Evolutionary conservation across 306 rosid species (phyloP).

Genomic region (Vicia sativa): DNA sequence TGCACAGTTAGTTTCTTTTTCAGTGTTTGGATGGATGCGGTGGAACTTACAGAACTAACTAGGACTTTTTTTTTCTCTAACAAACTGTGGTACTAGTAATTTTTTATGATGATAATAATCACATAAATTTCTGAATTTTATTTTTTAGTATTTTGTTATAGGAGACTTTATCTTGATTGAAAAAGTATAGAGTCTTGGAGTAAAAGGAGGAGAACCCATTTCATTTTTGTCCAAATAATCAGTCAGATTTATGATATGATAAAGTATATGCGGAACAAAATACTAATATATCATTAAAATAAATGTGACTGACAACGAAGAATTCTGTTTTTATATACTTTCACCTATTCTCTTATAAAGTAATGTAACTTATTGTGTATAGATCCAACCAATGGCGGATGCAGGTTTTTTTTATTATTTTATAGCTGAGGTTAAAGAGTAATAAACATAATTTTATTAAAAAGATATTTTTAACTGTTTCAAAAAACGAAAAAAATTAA

Average conservation of each 20-base stretch:
- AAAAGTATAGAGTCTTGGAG: slow-evolving; percentile 49
- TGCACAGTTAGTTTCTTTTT: slow-evolving; percentile 1
- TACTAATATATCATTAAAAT: slow-evolving; percentile 17
- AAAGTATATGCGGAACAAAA: slow-evolving; percentile 35
- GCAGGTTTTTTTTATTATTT: no score
- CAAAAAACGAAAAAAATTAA: no score
- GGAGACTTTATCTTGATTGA: slow-evolving; percentile 42
- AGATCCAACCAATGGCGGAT: no score
- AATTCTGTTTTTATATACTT: neutral
- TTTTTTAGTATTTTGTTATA: slow-evolving; percentile 27
- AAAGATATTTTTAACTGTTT: no score
- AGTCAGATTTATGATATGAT: slow-evolving; percentile 47
- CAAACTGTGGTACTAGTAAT: neutral
- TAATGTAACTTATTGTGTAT: neutral
- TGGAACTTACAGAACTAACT: slow-evolving; percentile 8
- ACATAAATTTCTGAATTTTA: slow-evolving; percentile 24
- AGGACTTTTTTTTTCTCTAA: neutral
- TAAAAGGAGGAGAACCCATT: slow-evolving; percentile 34
- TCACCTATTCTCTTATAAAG: neutral
- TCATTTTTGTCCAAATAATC: slow-evolving; percentile 56
- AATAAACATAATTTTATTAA: no score
- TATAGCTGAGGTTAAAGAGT: no score
- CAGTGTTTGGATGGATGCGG: neutral
- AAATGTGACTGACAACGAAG: slow-evolving; percentile 14
- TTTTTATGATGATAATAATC: neutral